Evolutionary conservation across 1,284 basidiomycete genomes (phyloP).

Genomic region (Cystobasidium slooffiae): DNA sequence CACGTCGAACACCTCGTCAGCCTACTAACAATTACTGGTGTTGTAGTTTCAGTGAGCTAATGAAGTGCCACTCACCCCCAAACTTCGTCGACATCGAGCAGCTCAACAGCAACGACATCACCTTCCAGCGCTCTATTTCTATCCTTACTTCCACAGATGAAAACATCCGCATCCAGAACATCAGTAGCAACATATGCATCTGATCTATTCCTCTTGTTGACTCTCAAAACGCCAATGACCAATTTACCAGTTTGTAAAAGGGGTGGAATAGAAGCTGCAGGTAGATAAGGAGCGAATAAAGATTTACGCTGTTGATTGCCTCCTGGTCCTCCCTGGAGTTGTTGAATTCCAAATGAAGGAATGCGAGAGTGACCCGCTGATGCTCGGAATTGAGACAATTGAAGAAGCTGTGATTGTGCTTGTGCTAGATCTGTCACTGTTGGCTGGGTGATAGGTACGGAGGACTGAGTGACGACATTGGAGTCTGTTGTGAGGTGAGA

Average conservation of each 20-base stretch:
- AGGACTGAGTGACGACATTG: constrained; percentile 34
- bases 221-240: constrained; percentile 93
- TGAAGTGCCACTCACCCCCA: constrained; percentile 25
- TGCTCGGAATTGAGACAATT: constrained; percentile 94
- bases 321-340: constrained; percentile 65
- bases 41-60: neutral
- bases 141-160: constrained; percentile 96
- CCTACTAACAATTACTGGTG: neutral
- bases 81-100: constrained; percentile 71
- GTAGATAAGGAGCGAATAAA: constrained; percentile 96
- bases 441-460: constrained; percentile 40
- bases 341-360: constrained; percentile 71
- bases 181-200: constrained; percentile 99
- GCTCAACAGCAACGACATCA: constrained; percentile 97
- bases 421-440: constrained; percentile 57
- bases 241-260: constrained; percentile 97
- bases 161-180: constrained; percentile 97
- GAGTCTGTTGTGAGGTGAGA: constrained; percentile 8
- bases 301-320: constrained; percentile 87
- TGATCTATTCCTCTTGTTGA: constrained; percentile 91
- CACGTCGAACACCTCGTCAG: neutral
- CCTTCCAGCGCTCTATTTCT: constrained; percentile 98
- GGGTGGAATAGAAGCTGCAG: constrained; percentile 94
- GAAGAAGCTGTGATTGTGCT: constrained; percentile 87
- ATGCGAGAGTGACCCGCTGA: constrained; percentile 95